These are phyloP conservation scores for Metschnikowia santaceciliae DNA, from an alignment of 805 yeast species.

Conservation along the genomic window DNA sequence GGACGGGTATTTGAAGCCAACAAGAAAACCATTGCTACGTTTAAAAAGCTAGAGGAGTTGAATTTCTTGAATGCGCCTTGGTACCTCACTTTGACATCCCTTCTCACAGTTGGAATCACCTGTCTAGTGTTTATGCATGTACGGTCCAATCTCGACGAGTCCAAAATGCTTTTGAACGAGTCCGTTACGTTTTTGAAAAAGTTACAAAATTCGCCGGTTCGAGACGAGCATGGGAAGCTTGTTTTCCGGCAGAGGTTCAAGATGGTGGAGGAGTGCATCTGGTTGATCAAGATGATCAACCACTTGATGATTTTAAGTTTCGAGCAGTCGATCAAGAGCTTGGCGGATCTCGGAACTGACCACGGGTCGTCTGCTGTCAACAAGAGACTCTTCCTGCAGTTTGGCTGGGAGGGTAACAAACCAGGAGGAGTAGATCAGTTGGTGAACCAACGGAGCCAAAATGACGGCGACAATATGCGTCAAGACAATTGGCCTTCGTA, in stretches of 20 bases:
- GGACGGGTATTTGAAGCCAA: conserved; percentile 30
- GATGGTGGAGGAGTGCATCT: conserved; percentile 59
- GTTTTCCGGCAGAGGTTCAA: conserved; percentile 33
- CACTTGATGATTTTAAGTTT: conserved; percentile 46
- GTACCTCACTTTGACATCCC: conserved; percentile 45
- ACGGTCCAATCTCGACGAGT: conserved; percentile 30
- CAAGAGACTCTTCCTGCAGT: conserved; percentile 43
- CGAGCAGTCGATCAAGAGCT: conserved; percentile 33
- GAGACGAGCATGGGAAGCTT: conserved; percentile 27
- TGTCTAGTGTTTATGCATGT: conserved; percentile 41
- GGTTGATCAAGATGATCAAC: conserved; percentile 57
- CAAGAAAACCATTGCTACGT: conserved; percentile 1
- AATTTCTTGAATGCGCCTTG: conserved; percentile 44
- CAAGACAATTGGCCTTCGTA: background rate
- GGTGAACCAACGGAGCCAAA: conserved; percentile 18
- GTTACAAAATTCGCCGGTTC: conserved; percentile 29
- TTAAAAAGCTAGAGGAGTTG: conserved; percentile 18
- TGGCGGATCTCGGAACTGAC: conserved; percentile 45
- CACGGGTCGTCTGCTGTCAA: conserved; percentile 54
- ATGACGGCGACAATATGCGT: background rate
- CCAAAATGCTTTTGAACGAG: conserved; percentile 23
- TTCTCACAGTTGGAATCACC: conserved; percentile 43
- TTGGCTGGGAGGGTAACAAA: conserved; percentile 29
- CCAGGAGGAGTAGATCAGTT: conserved; percentile 4
- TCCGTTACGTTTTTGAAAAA: conserved; percentile 22